phyloP scores from a whole-genome alignment of 2,329 filamentous ascomycete genomes.

The Cytospora leucostoma region DNA sequence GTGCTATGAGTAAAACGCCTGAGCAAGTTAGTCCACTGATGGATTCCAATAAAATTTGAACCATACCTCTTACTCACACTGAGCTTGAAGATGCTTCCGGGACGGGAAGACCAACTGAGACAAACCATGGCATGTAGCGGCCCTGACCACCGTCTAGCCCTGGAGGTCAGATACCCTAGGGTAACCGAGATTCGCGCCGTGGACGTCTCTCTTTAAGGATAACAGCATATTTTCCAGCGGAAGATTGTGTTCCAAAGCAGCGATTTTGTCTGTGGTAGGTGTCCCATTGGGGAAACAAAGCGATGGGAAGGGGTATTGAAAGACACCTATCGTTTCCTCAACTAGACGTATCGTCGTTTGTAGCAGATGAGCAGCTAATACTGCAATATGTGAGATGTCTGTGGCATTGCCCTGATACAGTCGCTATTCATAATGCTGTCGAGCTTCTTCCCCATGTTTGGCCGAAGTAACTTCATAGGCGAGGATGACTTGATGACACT shows the following conservation, averaged over 20 bases:
- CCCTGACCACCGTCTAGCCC: too few relatives aligned
- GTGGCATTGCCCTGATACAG: not conserved
- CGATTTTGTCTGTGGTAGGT: not conserved
- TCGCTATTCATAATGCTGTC: not conserved
- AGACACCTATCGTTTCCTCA: not conserved
- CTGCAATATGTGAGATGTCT: not conserved
- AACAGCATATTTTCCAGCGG: not conserved
- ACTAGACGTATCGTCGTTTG: not conserved
- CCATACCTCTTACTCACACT: too few relatives aligned
- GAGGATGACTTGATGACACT: not conserved
- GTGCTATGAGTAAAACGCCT: not conserved
- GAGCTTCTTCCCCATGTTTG: not conserved
- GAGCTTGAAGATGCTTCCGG: too few relatives aligned
- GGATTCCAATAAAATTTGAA: too few relatives aligned
- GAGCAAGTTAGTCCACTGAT: too few relatives aligned
- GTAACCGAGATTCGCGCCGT: too few relatives aligned
- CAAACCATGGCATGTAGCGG: too few relatives aligned
- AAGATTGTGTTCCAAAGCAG: not conserved
- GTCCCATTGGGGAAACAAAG: not conserved
- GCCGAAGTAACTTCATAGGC: not conserved
- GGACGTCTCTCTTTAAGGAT: not conserved
- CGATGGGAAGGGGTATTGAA: not conserved
- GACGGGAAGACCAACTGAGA: too few relatives aligned
- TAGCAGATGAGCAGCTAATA: not conserved
- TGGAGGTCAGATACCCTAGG: too few relatives aligned